Evolutionary conservation across 2,329 filamentous ascomycete species (phyloP).

Genomic region (Paraphaeosphaeria sporulosa): DNA sequence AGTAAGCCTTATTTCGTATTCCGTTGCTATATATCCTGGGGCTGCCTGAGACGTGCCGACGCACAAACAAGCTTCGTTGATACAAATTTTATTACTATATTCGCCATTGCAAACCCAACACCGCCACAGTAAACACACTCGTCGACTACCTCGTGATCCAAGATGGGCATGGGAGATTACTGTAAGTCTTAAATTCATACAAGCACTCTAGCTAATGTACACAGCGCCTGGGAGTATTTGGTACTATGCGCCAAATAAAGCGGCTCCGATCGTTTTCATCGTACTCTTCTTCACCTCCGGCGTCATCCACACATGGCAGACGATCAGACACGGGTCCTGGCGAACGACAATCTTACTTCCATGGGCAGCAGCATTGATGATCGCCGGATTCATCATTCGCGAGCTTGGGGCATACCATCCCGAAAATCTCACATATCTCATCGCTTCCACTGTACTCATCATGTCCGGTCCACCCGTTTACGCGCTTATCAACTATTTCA

Average conservation of each 20-base stretch:
- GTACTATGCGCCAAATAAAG: slow-evolving; percentile 63
- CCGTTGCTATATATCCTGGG: slow-evolving; percentile 11
- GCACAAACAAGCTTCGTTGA: neutral
- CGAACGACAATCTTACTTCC: slow-evolving; percentile 63
- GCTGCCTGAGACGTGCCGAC: neutral
- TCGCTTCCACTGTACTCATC: slow-evolving; percentile 52
- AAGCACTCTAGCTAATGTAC: slow-evolving; percentile 4
- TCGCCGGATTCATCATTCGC: slow-evolving; percentile 63
- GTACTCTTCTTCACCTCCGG: slow-evolving; percentile 58
- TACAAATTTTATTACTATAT: neutral
- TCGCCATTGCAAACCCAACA: neutral
- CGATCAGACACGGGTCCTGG: slow-evolving; percentile 64
- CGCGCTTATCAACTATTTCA: slow-evolving; percentile 68
- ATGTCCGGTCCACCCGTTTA: slow-evolving; percentile 62
- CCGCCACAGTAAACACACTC: neutral
- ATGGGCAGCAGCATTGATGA: slow-evolving; percentile 63
- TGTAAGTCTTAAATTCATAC: slow-evolving; percentile 20
- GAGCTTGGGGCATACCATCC: slow-evolving; percentile 62
- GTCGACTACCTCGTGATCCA: neutral
- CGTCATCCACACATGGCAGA: slow-evolving; percentile 62
- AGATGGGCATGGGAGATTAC: slow-evolving; percentile 45
- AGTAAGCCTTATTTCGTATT: slow-evolving; percentile 23
- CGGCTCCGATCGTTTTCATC: slow-evolving; percentile 62
- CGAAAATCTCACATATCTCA: slow-evolving; percentile 50
- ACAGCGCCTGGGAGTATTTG: slow-evolving; percentile 41